Percentiles rank a stretch among this genome's conserved stretches.
These are phyloP conservation scores for Gonapodya sp. DNA, from an alignment of 192 early-diverging fungal genomes.

Conservation along the genomic window DNA sequence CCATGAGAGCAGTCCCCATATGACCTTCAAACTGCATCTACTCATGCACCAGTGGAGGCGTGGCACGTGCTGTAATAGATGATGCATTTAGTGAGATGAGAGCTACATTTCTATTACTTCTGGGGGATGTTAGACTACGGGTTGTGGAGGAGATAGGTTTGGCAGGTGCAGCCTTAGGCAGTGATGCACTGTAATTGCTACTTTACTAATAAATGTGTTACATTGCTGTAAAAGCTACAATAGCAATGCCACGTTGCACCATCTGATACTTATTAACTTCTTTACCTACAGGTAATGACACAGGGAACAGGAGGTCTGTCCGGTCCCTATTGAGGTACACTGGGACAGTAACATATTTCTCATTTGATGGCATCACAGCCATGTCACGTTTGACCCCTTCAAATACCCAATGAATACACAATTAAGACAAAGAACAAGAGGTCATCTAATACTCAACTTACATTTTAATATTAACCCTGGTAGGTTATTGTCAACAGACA, in stretches of 20 bases:
- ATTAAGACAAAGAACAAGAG: background rate
- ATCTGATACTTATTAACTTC: background rate
- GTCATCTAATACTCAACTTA: background rate
- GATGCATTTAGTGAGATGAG: no score
- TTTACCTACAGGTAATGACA: conserved; percentile 10
- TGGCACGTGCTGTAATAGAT: no score
- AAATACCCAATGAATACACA: background rate
- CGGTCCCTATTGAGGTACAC: conserved; percentile 63
- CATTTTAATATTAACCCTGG: background rate
- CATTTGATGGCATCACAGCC: no score
- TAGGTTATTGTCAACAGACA: background rate
- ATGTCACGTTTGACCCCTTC: background rate
- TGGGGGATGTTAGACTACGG: no score
- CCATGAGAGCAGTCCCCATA: no score
- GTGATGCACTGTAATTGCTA: no score
- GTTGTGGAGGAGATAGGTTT: no score
- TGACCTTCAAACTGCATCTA: no score
- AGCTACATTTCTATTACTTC: no score
- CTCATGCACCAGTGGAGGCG: no score
- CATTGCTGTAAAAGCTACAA: background rate
- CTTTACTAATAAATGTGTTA: no score
- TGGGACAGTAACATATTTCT: conserved; percentile 34
- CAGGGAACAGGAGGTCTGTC: conserved; percentile 43
- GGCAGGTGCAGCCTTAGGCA: no score
- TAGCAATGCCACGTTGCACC: background rate